Percentiles rank a stretch among this genome's conserved stretches.
These are phyloP conservation scores for Tylopilus rubrobrunneus DNA, from an alignment of 768 basidiomycete genomes.

Conservation along the genomic window DNA sequence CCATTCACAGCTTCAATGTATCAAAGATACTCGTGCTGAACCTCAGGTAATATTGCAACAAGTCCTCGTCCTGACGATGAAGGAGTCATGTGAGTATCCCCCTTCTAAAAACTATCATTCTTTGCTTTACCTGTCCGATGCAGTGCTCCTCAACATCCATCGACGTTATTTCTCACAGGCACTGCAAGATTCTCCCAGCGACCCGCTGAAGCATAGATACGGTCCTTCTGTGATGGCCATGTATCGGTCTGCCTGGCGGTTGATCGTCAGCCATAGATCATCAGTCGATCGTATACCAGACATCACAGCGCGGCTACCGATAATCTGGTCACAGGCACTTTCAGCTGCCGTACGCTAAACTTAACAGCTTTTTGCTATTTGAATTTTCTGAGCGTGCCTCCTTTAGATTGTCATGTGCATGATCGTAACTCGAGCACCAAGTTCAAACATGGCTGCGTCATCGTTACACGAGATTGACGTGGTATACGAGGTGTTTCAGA, in stretches of 20 bases:
- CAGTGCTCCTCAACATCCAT: constrained; percentile 63
- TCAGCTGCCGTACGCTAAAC: constrained; percentile 54
- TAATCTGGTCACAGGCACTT: constrained; percentile 65
- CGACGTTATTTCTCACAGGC: constrained; percentile 67
- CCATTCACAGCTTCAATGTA: constrained; percentile 38
- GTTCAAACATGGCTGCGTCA: constrained; percentile 43
- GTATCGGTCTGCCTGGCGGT: constrained; percentile 68
- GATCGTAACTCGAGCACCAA: constrained; percentile 47
- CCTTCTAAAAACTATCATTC: background rate
- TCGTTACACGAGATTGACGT: constrained; percentile 48
- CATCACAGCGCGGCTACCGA: constrained; percentile 41
- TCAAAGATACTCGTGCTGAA: constrained; percentile 12
- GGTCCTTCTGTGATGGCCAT: constrained; percentile 68
- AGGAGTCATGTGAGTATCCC: constrained; percentile 45
- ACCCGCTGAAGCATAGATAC: constrained; percentile 58
- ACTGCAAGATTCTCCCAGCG: constrained; percentile 52
- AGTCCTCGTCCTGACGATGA: constrained; percentile 40
- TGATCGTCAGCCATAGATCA: constrained; percentile 49
- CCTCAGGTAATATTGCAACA: constrained; percentile 35
- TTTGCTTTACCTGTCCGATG: background rate
- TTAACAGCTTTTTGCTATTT: background rate
- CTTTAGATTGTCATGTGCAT: constrained; percentile 58
- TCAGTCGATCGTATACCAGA: constrained; percentile 39
- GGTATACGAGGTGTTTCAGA: constrained; percentile 42
- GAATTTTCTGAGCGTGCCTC: background rate